Conservation (phyloP, 2,329 filamentous ascomycete species). For the Cladophialophora bantiana region DNA sequence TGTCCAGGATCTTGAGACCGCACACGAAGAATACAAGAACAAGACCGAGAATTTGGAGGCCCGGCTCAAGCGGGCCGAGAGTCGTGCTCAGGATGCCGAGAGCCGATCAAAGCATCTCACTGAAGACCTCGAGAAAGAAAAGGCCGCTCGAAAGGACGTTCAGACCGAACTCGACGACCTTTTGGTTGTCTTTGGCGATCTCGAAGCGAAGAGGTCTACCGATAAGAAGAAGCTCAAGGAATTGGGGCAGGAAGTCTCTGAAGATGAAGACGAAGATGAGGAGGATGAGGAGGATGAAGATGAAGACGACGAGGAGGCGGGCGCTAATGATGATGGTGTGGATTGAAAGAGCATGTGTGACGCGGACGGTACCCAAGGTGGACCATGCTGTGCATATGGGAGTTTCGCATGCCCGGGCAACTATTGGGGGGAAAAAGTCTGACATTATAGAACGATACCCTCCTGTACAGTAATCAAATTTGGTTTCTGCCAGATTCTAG, state of each 20-base stretch:
- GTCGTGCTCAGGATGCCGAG: conserved; percentile 49
- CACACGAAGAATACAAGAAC: conserved; percentile 59
- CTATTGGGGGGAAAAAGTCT: conserved; percentile 13
- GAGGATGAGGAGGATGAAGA: conserved; percentile 65
- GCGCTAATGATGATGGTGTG: conserved; percentile 24
- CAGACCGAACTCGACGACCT: conserved; percentile 82
- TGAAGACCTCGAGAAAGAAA: conserved; percentile 59
- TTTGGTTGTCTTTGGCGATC: conserved; percentile 78
- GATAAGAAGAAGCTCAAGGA: conserved; percentile 73
- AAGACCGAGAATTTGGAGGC: conserved; percentile 57
- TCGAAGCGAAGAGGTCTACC: conserved; percentile 76
- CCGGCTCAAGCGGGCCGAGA: conserved; percentile 55
- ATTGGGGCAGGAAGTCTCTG: conserved; percentile 74
- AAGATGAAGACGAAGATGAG: conserved; percentile 73
- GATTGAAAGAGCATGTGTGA: conserved; percentile 32
- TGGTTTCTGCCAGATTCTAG: background rate
- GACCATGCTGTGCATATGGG: background rate
- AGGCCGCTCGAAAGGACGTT: conserved; percentile 64
- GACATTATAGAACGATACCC: conserved; percentile 25
- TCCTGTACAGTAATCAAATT: conserved; percentile 25
- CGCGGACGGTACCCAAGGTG: background rate
- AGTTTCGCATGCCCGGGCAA: conserved; percentile 1
- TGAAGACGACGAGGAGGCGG: conserved; percentile 18
- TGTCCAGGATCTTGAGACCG: conserved; percentile 65
- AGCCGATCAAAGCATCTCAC: conserved; percentile 21